phyloP scores from a whole-genome alignment of 1,284 basidiomycete genomes.

The Amylostereum areolatum region DNA sequence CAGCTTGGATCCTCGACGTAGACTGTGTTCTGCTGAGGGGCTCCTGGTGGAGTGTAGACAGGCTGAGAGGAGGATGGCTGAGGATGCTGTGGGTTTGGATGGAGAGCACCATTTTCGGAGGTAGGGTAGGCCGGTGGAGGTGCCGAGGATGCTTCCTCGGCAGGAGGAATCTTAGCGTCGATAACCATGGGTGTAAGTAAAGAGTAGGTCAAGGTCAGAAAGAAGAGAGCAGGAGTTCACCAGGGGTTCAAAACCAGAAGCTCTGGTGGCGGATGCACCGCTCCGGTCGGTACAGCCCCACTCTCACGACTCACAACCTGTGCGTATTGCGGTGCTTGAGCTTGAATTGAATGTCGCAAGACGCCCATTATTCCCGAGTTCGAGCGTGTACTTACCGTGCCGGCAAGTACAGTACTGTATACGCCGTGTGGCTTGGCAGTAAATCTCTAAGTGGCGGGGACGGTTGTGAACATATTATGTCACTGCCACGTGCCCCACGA shows the following conservation, averaged over 20 bases:
- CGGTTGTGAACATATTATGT: not conserved
- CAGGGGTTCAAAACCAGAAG: not conserved
- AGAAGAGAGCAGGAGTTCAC: not conserved
- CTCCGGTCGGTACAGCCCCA: not conserved
- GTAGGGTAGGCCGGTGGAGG: slow-evolving; percentile 10
- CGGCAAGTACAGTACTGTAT: too few species aligned
- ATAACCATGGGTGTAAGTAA: slow-evolving; percentile 7
- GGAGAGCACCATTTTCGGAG: not conserved
- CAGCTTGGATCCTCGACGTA: slow-evolving; percentile 1
- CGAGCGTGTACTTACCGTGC: too few species aligned
- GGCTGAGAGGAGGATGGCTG: slow-evolving; percentile 2
- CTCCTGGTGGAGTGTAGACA: not conserved
- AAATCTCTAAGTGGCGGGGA: not conserved
- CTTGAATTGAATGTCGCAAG: too few species aligned
- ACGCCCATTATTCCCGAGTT: too few species aligned
- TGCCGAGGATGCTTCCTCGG: not conserved
- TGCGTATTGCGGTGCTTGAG: too few species aligned
- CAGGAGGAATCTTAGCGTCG: slow-evolving; percentile 7
- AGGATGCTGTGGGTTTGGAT: slow-evolving; percentile 1
- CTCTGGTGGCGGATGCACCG: not conserved
- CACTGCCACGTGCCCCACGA: not conserved
- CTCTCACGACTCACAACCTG: not conserved
- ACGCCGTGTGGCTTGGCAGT: not conserved
- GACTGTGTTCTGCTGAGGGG: not conserved
- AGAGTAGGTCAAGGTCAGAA: not conserved